phyloP scores from a whole-genome alignment of 1,139 yeast species.

The Nakaseomyces delphensis region DNA sequence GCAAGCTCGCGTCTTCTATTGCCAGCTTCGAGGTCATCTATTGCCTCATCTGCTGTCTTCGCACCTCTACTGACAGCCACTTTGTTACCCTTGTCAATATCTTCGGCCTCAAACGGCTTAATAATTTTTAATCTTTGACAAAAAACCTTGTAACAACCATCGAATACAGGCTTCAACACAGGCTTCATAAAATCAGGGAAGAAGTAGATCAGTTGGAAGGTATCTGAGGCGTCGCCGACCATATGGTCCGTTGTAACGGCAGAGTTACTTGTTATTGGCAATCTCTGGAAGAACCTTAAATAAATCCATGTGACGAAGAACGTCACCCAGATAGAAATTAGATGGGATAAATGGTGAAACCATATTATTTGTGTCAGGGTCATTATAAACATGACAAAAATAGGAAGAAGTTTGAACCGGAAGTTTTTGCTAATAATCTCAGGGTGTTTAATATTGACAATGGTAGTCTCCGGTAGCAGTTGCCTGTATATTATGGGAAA shows the following conservation, averaged over 20 bases:
- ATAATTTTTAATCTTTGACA: slow-evolving; percentile 49
- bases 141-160: slow-evolving; percentile 42
- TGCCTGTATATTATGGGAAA: slow-evolving; percentile 83
- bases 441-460: slow-evolving; percentile 38
- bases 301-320: slow-evolving; percentile 67
- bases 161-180: slow-evolving; percentile 46
- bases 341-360: slow-evolving; percentile 44
- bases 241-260: slow-evolving; percentile 14
- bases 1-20: slow-evolving; percentile 75
- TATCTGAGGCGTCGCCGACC: slow-evolving; percentile 81
- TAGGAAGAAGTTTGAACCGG: slow-evolving; percentile 67
- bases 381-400: slow-evolving; percentile 43
- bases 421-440: slow-evolving; percentile 56
- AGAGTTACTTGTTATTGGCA: slow-evolving; percentile 27
- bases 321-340: slow-evolving; percentile 58
- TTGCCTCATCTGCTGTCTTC: slow-evolving; percentile 35
- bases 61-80: slow-evolving; percentile 48
- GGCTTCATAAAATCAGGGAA: slow-evolving; percentile 58
- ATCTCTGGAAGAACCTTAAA: slow-evolving; percentile 59
- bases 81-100: slow-evolving; percentile 63
- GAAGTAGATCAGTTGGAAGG: slow-evolving; percentile 74
- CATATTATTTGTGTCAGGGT: slow-evolving; percentile 28
- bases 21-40: slow-evolving; percentile 43
- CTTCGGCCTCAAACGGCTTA: slow-evolving; percentile 60
- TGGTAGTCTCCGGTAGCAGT: slow-evolving; percentile 78